Evolutionary conservation across 108 stramenopile species (phyloP).

Genomic region (Bacterosira constricta): DNA sequence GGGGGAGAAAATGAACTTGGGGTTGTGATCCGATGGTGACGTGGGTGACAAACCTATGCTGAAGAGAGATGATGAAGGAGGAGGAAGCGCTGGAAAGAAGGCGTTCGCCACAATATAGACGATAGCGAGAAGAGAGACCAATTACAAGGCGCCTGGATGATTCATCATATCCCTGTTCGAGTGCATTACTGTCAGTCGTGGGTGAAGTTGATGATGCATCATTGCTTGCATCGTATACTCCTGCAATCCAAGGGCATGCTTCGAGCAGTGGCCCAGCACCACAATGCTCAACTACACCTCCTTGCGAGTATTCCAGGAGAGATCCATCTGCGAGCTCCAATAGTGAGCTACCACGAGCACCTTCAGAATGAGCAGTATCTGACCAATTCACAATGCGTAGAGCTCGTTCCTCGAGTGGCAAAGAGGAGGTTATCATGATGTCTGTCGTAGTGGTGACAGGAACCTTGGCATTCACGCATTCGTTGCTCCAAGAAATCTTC

Average conservation of each 20-base stretch:
- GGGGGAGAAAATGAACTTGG: constrained; percentile 67
- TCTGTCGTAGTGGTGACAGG: neutral
- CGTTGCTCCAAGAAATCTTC: constrained; percentile 33
- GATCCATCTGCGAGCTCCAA: constrained; percentile 71
- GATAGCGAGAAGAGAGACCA: constrained; percentile 66
- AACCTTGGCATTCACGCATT: too few species aligned
- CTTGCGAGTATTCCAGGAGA: constrained; percentile 62
- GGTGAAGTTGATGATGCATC: constrained; percentile 26
- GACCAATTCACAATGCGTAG: constrained; percentile 75
- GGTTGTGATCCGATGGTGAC: constrained; percentile 73
- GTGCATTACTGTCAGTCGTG: constrained; percentile 1
- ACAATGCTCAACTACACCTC: constrained; percentile 45
- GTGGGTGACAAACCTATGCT: constrained; percentile 71
- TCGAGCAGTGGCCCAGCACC: constrained; percentile 73
- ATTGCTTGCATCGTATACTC: constrained; percentile 48
- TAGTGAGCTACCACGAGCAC: constrained; percentile 52
- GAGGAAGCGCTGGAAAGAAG: constrained; percentile 75
- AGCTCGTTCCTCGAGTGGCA: constrained; percentile 57
- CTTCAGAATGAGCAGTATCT: constrained; percentile 35
- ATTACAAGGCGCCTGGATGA: constrained; percentile 55
- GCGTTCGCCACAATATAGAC: constrained; percentile 81
- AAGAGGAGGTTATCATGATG: constrained; percentile 36
- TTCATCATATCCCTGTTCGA: constrained; percentile 17
- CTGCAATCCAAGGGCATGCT: constrained; percentile 83
- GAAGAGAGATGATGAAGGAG: constrained; percentile 64